These are phyloP conservation scores for Fusarium buxicola DNA, from an alignment of 2,329 filamentous ascomycete genomes.

Conservation along the genomic window DNA sequence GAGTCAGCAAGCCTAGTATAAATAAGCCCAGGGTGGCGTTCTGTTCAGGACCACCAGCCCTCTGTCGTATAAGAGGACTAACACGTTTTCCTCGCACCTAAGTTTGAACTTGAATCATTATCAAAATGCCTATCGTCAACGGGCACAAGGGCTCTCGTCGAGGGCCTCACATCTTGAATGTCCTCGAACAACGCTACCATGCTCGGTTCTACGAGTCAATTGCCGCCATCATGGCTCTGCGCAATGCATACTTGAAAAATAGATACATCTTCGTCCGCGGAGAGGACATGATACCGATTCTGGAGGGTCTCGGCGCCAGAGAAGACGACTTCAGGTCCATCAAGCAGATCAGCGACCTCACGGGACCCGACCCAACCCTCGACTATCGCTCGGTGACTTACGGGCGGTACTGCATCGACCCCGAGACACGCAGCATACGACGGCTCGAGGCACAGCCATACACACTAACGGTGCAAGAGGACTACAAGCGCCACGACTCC, in stretches of 20 bases:
- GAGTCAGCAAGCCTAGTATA: conserved; percentile 8
- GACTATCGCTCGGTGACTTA: conserved; percentile 40
- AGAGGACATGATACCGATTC: conserved; percentile 41
- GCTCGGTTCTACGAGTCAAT: conserved; percentile 39
- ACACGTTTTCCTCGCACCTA: conserved; percentile 5
- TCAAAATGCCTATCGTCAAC: conserved; percentile 13
- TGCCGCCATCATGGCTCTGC: conserved; percentile 37
- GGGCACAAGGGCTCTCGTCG: conserved; percentile 17
- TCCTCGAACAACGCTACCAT: conserved; percentile 36
- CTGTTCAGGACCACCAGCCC: not conserved
- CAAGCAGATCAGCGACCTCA: conserved; percentile 38
- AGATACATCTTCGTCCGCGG: conserved; percentile 42
- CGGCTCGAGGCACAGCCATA: conserved; percentile 46
- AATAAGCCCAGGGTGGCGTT: conserved; percentile 3
- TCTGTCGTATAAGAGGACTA: not conserved
- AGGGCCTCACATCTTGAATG: conserved; percentile 33
- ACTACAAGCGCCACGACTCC: conserved; percentile 47
- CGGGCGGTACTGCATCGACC: conserved; percentile 44
- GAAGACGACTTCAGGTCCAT: conserved; percentile 42
- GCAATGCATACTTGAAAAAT: conserved; percentile 33
- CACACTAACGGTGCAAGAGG: conserved; percentile 42
- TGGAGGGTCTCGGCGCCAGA: conserved; percentile 39
- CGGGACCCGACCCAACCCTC: conserved; percentile 42
- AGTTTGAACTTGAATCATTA: conserved; percentile 4
- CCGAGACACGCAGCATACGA: conserved; percentile 36